phyloP scores from a whole-genome alignment of 1,139 yeast genomes.

The Candida pseudoviswanathii region DNA sequence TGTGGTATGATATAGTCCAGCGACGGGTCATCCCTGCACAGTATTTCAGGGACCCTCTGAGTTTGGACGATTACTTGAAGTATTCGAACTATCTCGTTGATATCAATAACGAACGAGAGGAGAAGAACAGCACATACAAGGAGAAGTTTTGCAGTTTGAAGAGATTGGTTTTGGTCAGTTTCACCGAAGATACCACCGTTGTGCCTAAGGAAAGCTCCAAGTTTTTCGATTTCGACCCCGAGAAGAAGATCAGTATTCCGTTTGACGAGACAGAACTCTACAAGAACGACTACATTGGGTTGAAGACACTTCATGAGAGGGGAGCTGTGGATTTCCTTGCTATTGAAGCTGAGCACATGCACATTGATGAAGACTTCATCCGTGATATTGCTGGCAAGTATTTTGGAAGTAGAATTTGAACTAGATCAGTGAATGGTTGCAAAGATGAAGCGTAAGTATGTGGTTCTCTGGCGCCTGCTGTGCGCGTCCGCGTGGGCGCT shows the following conservation, averaged over 20 bases:
- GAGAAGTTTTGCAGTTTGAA: conserved; percentile 46
- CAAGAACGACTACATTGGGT: conserved; percentile 59
- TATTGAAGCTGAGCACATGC: conserved; percentile 71
- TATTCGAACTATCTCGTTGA: conserved; percentile 61
- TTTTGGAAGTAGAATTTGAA: conserved; percentile 19
- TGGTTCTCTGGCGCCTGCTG: too few species aligned
- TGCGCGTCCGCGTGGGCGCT: too few species aligned
- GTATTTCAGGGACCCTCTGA: conserved; percentile 61
- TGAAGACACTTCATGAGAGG: conserved; percentile 46
- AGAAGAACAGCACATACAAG: conserved; percentile 35
- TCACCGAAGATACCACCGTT: conserved; percentile 62
- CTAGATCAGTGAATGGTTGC: background rate
- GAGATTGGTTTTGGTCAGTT: conserved; percentile 60
- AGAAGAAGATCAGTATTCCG: conserved; percentile 43
- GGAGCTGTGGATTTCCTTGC: conserved; percentile 49
- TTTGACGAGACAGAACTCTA: conserved; percentile 55
- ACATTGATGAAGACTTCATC: conserved; percentile 53
- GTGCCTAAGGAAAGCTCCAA: conserved; percentile 75
- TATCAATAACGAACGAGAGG: conserved; percentile 60
- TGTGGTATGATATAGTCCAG: conserved; percentile 64
- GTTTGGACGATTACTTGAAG: conserved; percentile 49
- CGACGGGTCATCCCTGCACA: conserved; percentile 69
- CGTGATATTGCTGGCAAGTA: conserved; percentile 38
- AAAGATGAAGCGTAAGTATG: too few species aligned
- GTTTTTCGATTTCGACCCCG: conserved; percentile 58